Percentiles rank a stretch among this genome's conserved stretches.
phyloP scores from a whole-genome alignment of 2,329 filamentous ascomycete species.

The Claviceps sorghi region DNA sequence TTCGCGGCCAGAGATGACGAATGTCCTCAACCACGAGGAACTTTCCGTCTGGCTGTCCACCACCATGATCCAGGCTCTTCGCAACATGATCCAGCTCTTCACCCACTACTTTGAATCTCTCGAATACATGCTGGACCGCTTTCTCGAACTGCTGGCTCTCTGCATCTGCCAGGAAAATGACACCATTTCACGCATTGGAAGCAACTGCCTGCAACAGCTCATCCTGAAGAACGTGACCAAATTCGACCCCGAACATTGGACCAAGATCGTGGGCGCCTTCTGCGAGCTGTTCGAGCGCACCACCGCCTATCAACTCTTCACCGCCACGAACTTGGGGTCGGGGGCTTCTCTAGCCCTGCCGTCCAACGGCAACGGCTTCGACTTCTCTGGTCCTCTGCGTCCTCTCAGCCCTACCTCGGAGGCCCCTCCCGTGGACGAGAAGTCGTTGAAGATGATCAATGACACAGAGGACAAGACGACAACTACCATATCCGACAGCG shows the following conservation, averaged over 20 bases:
- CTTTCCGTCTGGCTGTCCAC: constrained; percentile 97
- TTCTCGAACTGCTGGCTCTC: constrained; percentile 80
- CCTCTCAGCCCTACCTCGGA: constrained; percentile 28
- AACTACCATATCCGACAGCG: constrained; percentile 14
- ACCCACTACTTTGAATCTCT: constrained; percentile 95
- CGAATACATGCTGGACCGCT: constrained; percentile 97
- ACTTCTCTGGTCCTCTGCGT: constrained; percentile 32
- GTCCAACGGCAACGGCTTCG: constrained; percentile 39
- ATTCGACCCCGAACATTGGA: constrained; percentile 77
- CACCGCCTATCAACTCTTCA: constrained; percentile 90
- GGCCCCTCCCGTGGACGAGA: constrained; percentile 30
- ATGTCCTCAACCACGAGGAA: constrained; percentile 90
- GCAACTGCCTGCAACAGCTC: constrained; percentile 92
- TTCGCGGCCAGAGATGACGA: constrained; percentile 90
- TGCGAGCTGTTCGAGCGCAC: constrained; percentile 91
- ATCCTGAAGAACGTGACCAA: constrained; percentile 94
- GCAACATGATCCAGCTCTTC: constrained; percentile 97
- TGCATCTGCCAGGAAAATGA: constrained; percentile 99
- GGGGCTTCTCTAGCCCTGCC: constrained; percentile 36
- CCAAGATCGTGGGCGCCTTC: constrained; percentile 87
- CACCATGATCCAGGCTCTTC: constrained; percentile 95
- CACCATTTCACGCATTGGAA: constrained; percentile 92
- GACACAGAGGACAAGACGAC: constrained; percentile 28
- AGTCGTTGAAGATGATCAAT: constrained; percentile 49
- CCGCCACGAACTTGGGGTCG: constrained; percentile 49